Evolutionary conservation across 306 rosid genomes (phyloP).

Genomic region (Glycine soja): DNA sequence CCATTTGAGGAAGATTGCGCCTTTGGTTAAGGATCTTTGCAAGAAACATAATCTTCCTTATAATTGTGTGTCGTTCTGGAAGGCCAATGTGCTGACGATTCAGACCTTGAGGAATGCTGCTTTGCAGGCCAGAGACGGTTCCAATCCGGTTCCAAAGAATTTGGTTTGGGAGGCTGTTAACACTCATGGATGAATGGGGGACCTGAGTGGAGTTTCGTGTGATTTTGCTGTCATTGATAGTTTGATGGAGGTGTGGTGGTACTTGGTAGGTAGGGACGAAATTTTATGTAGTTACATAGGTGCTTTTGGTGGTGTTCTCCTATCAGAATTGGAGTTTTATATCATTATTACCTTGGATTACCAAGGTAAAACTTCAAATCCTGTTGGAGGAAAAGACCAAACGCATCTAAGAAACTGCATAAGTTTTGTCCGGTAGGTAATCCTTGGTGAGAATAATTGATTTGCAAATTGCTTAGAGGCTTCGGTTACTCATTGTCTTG

Average conservation of each 20-base stretch:
- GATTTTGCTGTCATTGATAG: conserved; percentile 46
- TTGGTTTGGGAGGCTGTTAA: conserved; percentile 83
- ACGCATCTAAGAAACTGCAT: background rate
- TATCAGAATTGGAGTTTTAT: background rate
- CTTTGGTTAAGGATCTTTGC: conserved; percentile 71
- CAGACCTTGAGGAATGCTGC: conserved; percentile 64
- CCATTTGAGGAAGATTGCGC: conserved; percentile 64
- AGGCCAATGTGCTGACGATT: conserved; percentile 67
- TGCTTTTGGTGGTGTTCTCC: background rate
- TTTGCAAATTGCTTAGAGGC: conserved; percentile 54
- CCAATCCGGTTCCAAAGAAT: conserved; percentile 63
- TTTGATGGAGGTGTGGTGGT: conserved; percentile 25
- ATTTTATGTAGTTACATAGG: background rate
- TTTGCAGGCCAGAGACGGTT: conserved; percentile 71
- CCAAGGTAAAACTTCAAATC: background rate
- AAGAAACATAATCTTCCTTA: conserved; percentile 73
- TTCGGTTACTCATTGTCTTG: conserved; percentile 43
- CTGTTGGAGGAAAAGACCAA: background rate
- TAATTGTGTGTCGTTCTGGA: conserved; percentile 64
- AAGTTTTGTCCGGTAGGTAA: background rate
- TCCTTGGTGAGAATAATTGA: conserved; percentile 54
- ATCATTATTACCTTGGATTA: background rate
- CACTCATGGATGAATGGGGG: conserved; percentile 70
- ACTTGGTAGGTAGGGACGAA: background rate
- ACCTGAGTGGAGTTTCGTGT: conserved; percentile 32